Conservation (phyloP, 2,329 filamentous ascomycete species). For the Decorospora gaudefroyi region DNA sequence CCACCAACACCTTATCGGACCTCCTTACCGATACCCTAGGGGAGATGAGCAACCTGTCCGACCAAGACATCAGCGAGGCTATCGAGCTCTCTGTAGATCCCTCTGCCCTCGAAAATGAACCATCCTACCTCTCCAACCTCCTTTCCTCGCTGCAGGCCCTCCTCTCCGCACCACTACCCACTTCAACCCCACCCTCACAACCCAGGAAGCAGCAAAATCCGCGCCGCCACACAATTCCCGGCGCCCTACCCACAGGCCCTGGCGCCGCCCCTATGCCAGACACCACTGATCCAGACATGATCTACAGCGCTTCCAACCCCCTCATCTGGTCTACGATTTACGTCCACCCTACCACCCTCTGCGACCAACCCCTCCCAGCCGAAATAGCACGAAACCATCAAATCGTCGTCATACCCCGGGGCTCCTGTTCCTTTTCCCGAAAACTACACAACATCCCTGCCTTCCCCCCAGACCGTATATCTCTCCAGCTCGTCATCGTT, state of each 20-base stretch:
- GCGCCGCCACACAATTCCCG: constrained; percentile 47
- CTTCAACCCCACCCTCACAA: constrained; percentile 16
- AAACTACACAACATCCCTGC: constrained; percentile 86
- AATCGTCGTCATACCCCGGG: constrained; percentile 79
- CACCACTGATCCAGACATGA: constrained; percentile 50
- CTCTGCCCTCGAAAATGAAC: constrained; percentile 30
- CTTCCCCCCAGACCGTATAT: constrained; percentile 63
- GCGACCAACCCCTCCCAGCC: constrained; percentile 61
- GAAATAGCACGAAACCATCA: constrained; percentile 64
- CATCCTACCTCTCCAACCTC: constrained; percentile 41
- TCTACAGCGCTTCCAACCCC: constrained; percentile 39
- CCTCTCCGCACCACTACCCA: constrained; percentile 32
- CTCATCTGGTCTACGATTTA: constrained; percentile 73
- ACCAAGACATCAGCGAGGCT: constrained; percentile 26
- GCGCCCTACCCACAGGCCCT: constrained; percentile 61
- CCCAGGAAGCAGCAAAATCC: constrained; percentile 17
- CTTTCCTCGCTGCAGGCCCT: constrained; percentile 46
- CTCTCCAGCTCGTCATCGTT: constrained; percentile 80
- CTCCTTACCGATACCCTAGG: constrained; percentile 30
- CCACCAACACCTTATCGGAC: constrained; percentile 24
- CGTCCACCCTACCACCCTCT: constrained; percentile 68
- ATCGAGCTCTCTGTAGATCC: constrained; percentile 36
- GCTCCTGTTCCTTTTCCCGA: constrained; percentile 79
- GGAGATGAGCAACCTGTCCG: constrained; percentile 32
- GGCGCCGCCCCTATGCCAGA: constrained; percentile 73